phyloP scores from a whole-genome alignment of 2,329 filamentous ascomycete genomes.

The Epichloe baconii region DNA sequence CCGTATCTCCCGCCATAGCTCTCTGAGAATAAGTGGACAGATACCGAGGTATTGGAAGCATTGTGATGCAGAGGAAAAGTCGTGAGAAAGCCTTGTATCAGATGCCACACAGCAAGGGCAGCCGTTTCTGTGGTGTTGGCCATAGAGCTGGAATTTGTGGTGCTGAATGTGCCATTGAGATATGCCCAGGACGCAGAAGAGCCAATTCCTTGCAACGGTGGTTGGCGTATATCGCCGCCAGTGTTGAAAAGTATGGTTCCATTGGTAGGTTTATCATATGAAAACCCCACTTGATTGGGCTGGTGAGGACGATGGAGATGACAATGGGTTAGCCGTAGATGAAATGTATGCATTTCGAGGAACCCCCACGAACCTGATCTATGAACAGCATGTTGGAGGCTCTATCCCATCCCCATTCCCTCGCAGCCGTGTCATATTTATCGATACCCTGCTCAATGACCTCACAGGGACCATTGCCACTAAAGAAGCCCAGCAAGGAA shows the following conservation, averaged over 20 bases:
- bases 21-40: constrained; percentile 54
- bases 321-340: background rate
- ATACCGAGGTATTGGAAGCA: constrained; percentile 32
- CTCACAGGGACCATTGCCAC: constrained; percentile 42
- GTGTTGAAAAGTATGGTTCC: constrained; percentile 39
- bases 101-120: constrained; percentile 50
- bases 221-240: constrained; percentile 20
- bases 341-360: constrained; percentile 8
- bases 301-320: constrained; percentile 18
- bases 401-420: constrained; percentile 54
- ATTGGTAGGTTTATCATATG: constrained; percentile 51
- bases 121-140: constrained; percentile 43
- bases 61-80: constrained; percentile 46
- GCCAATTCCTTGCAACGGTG: constrained; percentile 9
- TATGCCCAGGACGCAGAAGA: constrained; percentile 21
- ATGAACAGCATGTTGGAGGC: constrained; percentile 43
- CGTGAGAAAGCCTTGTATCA: constrained; percentile 47
- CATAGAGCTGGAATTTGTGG: constrained; percentile 32
- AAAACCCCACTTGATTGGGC: constrained; percentile 58
- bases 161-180: constrained; percentile 53
- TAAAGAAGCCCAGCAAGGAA: constrained; percentile 52
- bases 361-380: constrained; percentile 30
- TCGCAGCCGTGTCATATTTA: constrained; percentile 39
- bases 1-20: constrained; percentile 61
- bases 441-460: constrained; percentile 33